Conservation (phyloP, 257 asterid genomes). For the Ligustrum vulgare region DNA sequence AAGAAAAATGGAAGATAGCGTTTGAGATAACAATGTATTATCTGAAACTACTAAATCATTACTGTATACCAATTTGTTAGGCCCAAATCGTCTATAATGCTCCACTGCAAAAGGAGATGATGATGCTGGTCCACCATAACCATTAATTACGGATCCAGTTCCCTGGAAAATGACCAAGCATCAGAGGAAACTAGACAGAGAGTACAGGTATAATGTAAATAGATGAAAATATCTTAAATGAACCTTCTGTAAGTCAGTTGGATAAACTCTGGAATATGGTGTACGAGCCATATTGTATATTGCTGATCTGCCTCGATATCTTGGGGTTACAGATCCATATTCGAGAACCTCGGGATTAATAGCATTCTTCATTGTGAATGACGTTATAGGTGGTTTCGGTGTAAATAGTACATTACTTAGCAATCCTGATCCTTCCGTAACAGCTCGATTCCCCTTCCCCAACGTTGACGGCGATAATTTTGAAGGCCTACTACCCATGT, state of each 20-base stretch:
- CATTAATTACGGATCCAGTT: constrained; percentile 37
- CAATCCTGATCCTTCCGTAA: constrained; percentile 45
- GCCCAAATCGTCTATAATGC: constrained; percentile 38
- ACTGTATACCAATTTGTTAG: constrained; percentile 44
- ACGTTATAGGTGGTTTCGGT: constrained; percentile 42
- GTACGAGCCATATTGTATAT: constrained; percentile 52
- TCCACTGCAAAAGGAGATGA: constrained; percentile 37
- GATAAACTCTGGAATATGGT: constrained; percentile 43
- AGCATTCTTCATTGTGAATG: constrained; percentile 31
- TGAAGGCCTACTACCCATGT: constrained; percentile 80
- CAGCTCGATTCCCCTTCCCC: constrained; percentile 49
- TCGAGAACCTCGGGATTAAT: constrained; percentile 22
- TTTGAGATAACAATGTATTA: neutral
- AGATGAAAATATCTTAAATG: constrained; percentile 1
- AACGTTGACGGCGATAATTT: constrained; percentile 65
- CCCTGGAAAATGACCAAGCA: constrained; percentile 49
- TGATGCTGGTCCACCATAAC: constrained; percentile 43
- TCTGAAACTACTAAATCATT: constrained; percentile 12
- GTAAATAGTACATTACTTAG: constrained; percentile 37
- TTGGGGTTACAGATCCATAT: constrained; percentile 40
- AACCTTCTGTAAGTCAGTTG: constrained; percentile 48
- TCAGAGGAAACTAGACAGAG: constrained; percentile 9
- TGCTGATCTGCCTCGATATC: constrained; percentile 50
- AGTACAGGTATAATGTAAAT: neutral
- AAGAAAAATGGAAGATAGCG: constrained; percentile 1